Percentiles rank a stretch among this genome's conserved stretches.
phyloP scores from a whole-genome alignment of 2,329 filamentous ascomycete species.

The Alternaria gaisen region DNA sequence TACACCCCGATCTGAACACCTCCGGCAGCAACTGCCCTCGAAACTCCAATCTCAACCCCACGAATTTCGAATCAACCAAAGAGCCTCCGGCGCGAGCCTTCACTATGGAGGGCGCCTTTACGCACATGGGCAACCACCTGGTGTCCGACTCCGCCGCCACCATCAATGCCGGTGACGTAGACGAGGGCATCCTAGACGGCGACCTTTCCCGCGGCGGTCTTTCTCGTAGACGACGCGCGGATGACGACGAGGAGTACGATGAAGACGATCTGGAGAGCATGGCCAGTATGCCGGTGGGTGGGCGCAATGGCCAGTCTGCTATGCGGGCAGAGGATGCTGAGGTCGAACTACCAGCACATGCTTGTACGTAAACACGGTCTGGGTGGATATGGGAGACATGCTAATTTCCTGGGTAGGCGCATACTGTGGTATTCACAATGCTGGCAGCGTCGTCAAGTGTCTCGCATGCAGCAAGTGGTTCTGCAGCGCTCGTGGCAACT shows the following conservation, averaged over 20 bases:
- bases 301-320: constrained; percentile 67
- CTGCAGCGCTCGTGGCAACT: constrained; percentile 95
- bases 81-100: constrained; percentile 14
- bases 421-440: constrained; percentile 97
- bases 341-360: constrained; percentile 84
- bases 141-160: constrained; percentile 84
- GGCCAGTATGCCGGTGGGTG: constrained; percentile 82
- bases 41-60: constrained; percentile 12
- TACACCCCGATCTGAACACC: constrained; percentile 1
- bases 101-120: constrained; percentile 85
- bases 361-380: constrained; percentile 58
- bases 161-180: constrained; percentile 88
- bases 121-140: constrained; percentile 84
- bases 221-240: constrained; percentile 68
- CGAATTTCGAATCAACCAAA: constrained; percentile 8
- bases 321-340: constrained; percentile 70
- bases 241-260: constrained; percentile 89
- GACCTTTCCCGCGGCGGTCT: constrained; percentile 65
- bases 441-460: constrained; percentile 95
- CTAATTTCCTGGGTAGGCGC: constrained; percentile 55
- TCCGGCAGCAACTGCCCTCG: constrained; percentile 11
- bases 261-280: constrained; percentile 78
- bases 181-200: constrained; percentile 82
- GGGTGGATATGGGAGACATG: constrained; percentile 1
- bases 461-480: constrained; percentile 98